Evolutionary conservation across 2,329 filamentous ascomycete species (phyloP), one percentile per base, ranked within the genome.

Genomic region (Paecilomyces sp.): DNA sequence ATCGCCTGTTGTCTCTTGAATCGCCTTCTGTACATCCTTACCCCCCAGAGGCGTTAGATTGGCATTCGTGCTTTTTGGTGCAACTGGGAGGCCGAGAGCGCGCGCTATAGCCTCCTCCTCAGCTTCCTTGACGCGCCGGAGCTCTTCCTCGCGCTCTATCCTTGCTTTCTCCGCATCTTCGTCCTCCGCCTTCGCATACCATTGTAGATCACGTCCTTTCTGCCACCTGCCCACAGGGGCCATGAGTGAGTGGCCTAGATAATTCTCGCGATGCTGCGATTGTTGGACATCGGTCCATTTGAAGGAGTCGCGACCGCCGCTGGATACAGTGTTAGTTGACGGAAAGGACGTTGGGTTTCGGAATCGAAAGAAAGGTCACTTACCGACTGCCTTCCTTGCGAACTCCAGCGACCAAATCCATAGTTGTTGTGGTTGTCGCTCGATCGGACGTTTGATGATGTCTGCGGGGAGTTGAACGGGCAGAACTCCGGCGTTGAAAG

Each of bases 221-320:
- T 94, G 90, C 92, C 92, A 97, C 65, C 92, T 88, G 7, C 92
- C 92, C 3, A 96, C 92, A 0, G 92, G 91, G 0, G 92, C 92
- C 81, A 93, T 96, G 60, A 97, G 78, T 61, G 90, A 94, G 78
- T 97, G 92, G 57, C 92, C 92, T 7, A 97, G 88, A 74, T 88
- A 89, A 73, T 88, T 96, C 75, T 99, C 92, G 74, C 94, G 92
- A 70, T 96, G 92, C 24, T 84, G 79, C 56, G 92, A 95, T 65
- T 82, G 86, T 73, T 93, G 88, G 71, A 99, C 93, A 67, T 97
- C 92, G 65, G 93, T 90, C 94, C 94, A 97, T 77, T 88, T 92
- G 80, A 99, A 99, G 75, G 97, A 92, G 75, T 89, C 89, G 71
- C 82, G 83, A 62, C 94, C 94, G 70, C 94, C 94, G 66, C 94